Percentiles rank a stretch among this genome's conserved stretches.
These are phyloP conservation scores for Aegle marmelos DNA, from an alignment of 345 rosid species.

Conservation along the genomic window DNA sequence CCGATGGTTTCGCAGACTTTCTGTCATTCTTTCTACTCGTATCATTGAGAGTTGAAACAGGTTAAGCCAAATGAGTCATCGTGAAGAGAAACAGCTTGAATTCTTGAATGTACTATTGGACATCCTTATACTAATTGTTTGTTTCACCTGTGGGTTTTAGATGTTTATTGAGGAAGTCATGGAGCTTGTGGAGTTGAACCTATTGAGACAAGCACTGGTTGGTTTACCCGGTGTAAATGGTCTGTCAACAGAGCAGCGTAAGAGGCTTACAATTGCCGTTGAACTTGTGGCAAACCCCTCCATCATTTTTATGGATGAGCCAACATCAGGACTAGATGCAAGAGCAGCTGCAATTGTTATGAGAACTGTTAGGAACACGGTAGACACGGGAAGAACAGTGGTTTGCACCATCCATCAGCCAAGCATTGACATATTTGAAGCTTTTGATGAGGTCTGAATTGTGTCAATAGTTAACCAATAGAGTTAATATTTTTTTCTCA, in stretches of 20 bases:
- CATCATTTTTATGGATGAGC: conserved; percentile 90
- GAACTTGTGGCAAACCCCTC: conserved; percentile 95
- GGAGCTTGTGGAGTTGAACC: conserved; percentile 76
- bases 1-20: too few species aligned
- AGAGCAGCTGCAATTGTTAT: conserved; percentile 92
- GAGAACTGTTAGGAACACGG: conserved; percentile 92
- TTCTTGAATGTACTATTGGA: background rate
- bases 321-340: conserved; percentile 92
- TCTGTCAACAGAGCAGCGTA: conserved; percentile 79
- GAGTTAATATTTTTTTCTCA: background rate
- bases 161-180: conserved; percentile 84
- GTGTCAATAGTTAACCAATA: too few species aligned
- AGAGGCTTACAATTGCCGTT: conserved; percentile 83
- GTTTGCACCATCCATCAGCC: conserved; percentile 95
- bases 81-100: background rate
- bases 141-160: conserved; percentile 27
- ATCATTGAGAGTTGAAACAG: too few species aligned
- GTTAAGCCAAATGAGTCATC: too few species aligned
- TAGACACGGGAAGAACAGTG: conserved; percentile 86
- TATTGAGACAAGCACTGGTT: conserved; percentile 57
- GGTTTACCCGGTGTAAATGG: conserved; percentile 86
- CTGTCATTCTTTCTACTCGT: too few species aligned
- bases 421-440: conserved; percentile 85
- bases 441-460: conserved; percentile 70
- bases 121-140: too few species aligned